Percentiles rank a stretch among this genome's conserved stretches.
Evolutionary conservation across 306 rosid species (phyloP).

Genomic region (Arachis stenosperma): DNA sequence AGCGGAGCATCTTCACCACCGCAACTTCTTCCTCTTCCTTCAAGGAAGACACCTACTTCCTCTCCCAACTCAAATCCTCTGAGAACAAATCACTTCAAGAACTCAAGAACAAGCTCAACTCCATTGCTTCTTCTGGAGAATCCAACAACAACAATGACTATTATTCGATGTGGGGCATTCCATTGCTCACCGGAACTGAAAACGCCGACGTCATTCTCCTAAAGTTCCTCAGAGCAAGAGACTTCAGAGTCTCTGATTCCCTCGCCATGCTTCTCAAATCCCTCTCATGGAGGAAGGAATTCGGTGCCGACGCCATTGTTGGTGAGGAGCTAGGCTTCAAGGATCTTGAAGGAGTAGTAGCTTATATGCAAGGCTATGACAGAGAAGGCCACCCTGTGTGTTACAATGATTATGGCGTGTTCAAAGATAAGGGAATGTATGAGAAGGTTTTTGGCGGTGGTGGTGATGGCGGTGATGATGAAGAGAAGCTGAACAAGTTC

Average conservation of each 20-base stretch:
- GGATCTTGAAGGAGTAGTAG: constrained; percentile 79
- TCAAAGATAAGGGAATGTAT: constrained; percentile 68
- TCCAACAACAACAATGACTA: constrained; percentile 21
- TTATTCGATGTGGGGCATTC: constrained; percentile 68
- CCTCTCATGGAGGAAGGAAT: constrained; percentile 68
- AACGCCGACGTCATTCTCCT: constrained; percentile 68
- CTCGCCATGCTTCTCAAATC: constrained; percentile 66
- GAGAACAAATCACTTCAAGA: constrained; percentile 71
- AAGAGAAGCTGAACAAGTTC: constrained; percentile 73
- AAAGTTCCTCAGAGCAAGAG: constrained; percentile 80
- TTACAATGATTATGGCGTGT: constrained; percentile 79
- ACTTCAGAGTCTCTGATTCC: constrained; percentile 68
- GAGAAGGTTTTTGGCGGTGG: constrained; percentile 64
- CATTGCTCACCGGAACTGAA: constrained; percentile 54
- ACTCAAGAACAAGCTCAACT: constrained; percentile 55
- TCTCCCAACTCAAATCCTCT: constrained; percentile 64
- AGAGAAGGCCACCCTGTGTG: constrained; percentile 86
- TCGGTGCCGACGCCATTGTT: constrained; percentile 58
- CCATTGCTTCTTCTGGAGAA: constrained; percentile 28
- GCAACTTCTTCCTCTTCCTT: constrained; percentile 55
- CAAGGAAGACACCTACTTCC: constrained; percentile 73
- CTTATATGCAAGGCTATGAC: constrained; percentile 78
- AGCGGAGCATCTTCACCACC: constrained; percentile 61
- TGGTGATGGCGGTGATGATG: constrained; percentile 35
- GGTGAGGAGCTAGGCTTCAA: constrained; percentile 73